Conservation (phyloP, 2,329 filamentous ascomycete species). For the Clarireedia paspali region DNA sequence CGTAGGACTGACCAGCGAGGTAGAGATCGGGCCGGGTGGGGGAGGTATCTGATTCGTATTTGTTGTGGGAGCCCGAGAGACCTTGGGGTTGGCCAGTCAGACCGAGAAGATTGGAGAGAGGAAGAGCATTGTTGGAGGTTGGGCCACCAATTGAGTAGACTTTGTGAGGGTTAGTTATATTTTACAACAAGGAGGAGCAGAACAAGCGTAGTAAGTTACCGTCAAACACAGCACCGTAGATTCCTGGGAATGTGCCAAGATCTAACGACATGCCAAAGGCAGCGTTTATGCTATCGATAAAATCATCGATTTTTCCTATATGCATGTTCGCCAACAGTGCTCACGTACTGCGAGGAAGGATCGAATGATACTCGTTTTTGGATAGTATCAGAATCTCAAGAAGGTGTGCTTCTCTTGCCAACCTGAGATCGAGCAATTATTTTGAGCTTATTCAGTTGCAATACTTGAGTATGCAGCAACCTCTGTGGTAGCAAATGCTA, state of each 20-base stretch:
- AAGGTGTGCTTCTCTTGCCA: conserved; percentile 1
- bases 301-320: conserved; percentile 25
- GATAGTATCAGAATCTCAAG: not conserved
- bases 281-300: conserved; percentile 26
- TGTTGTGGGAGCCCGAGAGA: conserved; percentile 44
- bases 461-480: not conserved
- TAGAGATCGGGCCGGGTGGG: conserved; percentile 47
- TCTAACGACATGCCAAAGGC: conserved; percentile 39
- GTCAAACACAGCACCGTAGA: conserved; percentile 38
- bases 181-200: not conserved
- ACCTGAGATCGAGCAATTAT: not conserved
- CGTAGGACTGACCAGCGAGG: conserved; percentile 2
- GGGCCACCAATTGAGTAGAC: conserved; percentile 43
- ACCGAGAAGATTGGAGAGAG: conserved; percentile 27
- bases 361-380: conserved; percentile 3
- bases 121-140: conserved; percentile 27
- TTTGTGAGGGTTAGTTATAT: conserved; percentile 40
- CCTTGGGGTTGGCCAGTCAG: conserved; percentile 36
- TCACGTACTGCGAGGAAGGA: conserved; percentile 17
- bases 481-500: not conserved
- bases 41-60: conserved; percentile 46
- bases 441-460: not conserved
- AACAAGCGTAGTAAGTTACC: conserved; percentile 34
- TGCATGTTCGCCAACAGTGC: conserved; percentile 14
- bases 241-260: conserved; percentile 32